Base-by-base conservation (phyloP, 768 basidiomycete species). In the Lactarius trivialis region DNA sequence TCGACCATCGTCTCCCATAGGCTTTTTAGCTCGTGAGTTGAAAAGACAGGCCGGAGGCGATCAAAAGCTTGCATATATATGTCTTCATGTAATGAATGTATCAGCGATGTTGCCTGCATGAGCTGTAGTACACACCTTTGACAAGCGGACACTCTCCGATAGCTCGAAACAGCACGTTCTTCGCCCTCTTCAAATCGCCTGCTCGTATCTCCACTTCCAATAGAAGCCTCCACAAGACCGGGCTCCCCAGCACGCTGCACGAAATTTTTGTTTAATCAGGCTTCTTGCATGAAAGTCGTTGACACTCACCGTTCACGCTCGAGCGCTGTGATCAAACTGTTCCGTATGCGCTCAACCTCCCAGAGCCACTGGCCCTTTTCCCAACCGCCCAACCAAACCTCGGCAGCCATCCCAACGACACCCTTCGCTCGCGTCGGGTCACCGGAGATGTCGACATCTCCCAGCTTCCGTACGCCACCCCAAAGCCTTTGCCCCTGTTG, bases 371-470 rank as follows among this genome's bases (percentile, higher is more conserved):
- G 77, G 2, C 85, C 83, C 69, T 76, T 80, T 72, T 89, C 86
- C 89, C 89, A 91, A n/a, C 85, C 80, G 11, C 84, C 82, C 2
- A 89, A 76, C 90, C 91, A 93, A 0, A 90, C 82, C 67, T 93
- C 89, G 64, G 82, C 78, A 4, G 82, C 73, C 59, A 86, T 75
- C 69, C 88, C 76, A 43, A 78, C 72, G 15, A 91, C 75, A 59
- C 78, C 79, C 71, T 88, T 90, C 60, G 79, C 76, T 58, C 72
- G 74, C 9, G 69, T 73, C 11, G 72, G 74, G 32, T 74, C 77
- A 21, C 71, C 67, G 7, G 51, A 65, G n/a, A 63, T 60, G 7
- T 60, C 69, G 57, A 83, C 83, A 0, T 85, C 82, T 36, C 88
- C 67, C 56, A 82, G 76, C 17, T 75, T 72, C 61, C 86, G 74